A percentile compares a stretch with the other conserved stretches of the same genome.
These are phyloP conservation scores for Lotus japonicus DNA, from an alignment of 306 rosid genomes.

Conservation along the genomic window DNA sequence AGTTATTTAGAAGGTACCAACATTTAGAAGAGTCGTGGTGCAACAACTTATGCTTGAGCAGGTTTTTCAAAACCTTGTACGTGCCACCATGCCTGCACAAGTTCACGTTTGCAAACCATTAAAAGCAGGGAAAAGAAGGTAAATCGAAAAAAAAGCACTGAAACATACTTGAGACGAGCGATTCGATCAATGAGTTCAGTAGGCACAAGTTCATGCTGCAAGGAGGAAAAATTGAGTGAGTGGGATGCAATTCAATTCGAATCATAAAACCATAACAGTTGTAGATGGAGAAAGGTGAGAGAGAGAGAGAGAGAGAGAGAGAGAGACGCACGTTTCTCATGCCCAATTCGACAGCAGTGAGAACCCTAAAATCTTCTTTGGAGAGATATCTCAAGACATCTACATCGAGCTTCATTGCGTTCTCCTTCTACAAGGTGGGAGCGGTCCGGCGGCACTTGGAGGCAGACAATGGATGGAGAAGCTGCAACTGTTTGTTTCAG, in stretches of 20 bases:
- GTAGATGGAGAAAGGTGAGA: background rate
- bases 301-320: no score
- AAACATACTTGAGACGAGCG: background rate
- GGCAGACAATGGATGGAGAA: no score
- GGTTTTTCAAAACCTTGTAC: slow-evolving; percentile 76
- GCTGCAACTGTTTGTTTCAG: no score
- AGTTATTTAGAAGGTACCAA: slow-evolving; percentile 26
- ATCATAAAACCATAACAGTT: background rate
- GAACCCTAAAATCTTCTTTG: slow-evolving; percentile 85
- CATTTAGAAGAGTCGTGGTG: slow-evolving; percentile 94
- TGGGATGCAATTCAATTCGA: background rate
- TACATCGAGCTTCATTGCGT: slow-evolving; percentile 64
- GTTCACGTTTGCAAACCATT: background rate
- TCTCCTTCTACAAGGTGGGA: no score
- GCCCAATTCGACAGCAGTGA: slow-evolving; percentile 41
- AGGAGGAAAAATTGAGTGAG: background rate
- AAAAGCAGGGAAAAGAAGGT: background rate
- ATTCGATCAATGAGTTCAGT: no score
- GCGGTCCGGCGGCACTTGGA: no score
- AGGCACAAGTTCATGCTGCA: background rate
- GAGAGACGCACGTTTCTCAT: background rate
- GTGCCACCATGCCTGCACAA: background rate
- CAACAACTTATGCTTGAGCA: slow-evolving; percentile 79
- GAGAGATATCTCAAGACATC: slow-evolving; percentile 67
- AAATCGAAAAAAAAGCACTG: no score